Evolutionary conservation across 176 grass and related monocot genomes (phyloP), one percentile per base, ranked within the genome.

Genomic region (Triticum turgidum): DNA sequence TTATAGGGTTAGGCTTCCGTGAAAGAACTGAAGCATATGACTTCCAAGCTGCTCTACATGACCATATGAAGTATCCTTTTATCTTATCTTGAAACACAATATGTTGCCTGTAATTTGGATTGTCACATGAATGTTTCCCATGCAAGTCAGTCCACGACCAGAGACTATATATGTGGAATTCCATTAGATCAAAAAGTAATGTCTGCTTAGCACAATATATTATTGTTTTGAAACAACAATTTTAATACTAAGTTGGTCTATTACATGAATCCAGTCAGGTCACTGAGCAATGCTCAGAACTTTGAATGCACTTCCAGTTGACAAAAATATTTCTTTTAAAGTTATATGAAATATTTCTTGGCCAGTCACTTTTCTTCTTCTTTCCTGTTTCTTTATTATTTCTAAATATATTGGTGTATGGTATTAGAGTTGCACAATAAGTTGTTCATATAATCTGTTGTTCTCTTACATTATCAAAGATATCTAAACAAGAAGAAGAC

Each of bases 11-110:
- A 86, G 97, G 97, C 72, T 99, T 99, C 89, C 92, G 97, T 15
- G 97, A 99, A 94, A 99, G 97, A 81, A 69, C 94, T 82, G 69
- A 99, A 94, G 97, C 97, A 87, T 99, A 99, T 85, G 97, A 99
- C 65, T 99, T 99, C 86, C 97, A 99, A 90, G 97, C 97, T 91
- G 92, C 97, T 88, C 90, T 98, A 62, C 92, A 98, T 88, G 96
- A 98, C 80, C 93, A 98, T 69, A 98, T 98, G 93, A 95, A 98
- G 96, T 98, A 98, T 92, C 86, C 93, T 86, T 89, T 27, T 78
- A 21, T 74, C 72, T 80, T 81, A 79, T 66, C 59, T 76, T 62
- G 17, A 80, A 88, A 42, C 67, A 76, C 75, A 34, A 37, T 87
- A 44, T 74, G 32, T 42, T 14, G 21, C 37, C 37, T 72, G 18